Base-by-base conservation (phyloP, 2,329 filamentous ascomycete genomes). In the Neonectria hederae region DNA sequence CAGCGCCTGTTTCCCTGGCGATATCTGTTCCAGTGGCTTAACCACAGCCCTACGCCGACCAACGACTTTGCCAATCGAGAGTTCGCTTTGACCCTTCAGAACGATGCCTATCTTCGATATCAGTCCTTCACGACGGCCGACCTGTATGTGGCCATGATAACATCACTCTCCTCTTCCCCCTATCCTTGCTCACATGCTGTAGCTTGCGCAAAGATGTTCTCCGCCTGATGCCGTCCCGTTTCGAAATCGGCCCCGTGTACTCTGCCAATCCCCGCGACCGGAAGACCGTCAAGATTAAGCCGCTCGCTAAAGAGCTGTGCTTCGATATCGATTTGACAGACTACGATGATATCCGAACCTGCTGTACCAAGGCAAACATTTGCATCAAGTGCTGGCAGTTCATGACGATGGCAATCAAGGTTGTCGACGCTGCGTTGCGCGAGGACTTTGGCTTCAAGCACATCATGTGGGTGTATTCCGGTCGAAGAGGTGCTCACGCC, bases 271-370 rank as follows among this genome's bases (percentile, higher is more conserved):
- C 96, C 0, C 91, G 94, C 72, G 96, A 99, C 74, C 90, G 95
- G 74, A 99, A 98, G 81, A 90, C 90, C 0, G 80, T 98, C 35
- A 89, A 91, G 57, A 95, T 99, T 82, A 91, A 90, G 68, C 95
- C 96, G 0, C 79, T 97, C 32, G 87, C 92, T 60, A 99, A 99
- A 78, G 96, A 99, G 78, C 83, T 99, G 42, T 97, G 97, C 73
- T 98, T 99, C 79, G 96, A 99, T 90, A 98, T 99, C 74, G 96
- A 99, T 87, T 87, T 99, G 87, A 98, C 96, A 59, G 96, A 98
- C 81, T 99, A 99, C 80, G 96, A 99, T 77, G 93, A 97, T 69
- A 92, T 99, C 69, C 90, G 96, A 71, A 97, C 94, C 28, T 99
- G 96, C 81, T 99, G 96, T 78, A 89, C 90, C 74, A 94, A 95